Conservation (phyloP, 2,329 filamentous ascomycete species). For the Ceratocystis diversiconidia region DNA sequence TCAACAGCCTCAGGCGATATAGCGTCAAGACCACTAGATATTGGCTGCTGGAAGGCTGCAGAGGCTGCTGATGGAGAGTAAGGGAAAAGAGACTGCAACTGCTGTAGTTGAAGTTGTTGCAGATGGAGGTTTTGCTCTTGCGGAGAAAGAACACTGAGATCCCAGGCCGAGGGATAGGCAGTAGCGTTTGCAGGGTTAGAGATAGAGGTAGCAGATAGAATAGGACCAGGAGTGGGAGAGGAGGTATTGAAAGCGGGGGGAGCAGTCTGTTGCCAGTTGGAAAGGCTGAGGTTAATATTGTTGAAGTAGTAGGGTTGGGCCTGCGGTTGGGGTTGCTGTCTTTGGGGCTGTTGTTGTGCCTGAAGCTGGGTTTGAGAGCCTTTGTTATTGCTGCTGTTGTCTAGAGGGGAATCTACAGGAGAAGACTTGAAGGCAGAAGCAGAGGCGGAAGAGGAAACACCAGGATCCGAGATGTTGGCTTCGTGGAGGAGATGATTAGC, state of each 20-base stretch:
- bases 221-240: not conserved
- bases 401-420: not conserved
- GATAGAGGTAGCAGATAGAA: conserved; percentile 7
- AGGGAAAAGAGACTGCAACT: conserved; percentile 15
- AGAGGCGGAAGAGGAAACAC: too few species aligned
- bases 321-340: conserved; percentile 5
- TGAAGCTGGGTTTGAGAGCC: not conserved
- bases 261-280: conserved; percentile 10
- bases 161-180: conserved; percentile 9
- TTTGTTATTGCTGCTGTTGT: not conserved
- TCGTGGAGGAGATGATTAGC: conserved; percentile 1
- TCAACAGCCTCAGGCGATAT: conserved; percentile 19
- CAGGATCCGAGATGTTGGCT: not conserved
- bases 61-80: conserved; percentile 8
- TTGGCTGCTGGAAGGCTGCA: conserved; percentile 2
- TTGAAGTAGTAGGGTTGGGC: conserved; percentile 9
- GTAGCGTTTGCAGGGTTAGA: conserved; percentile 6
- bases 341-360: not conserved
- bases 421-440: not conserved
- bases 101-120: conserved; percentile 13
- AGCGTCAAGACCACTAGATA: conserved; percentile 11
- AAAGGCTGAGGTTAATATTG: conserved; percentile 12
- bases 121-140: conserved; percentile 13
- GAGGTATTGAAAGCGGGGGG: conserved; percentile 7
- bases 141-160: conserved; percentile 13